phyloP scores from a whole-genome alignment of 169 alveolate species.

The Neospora caninum region DNA sequence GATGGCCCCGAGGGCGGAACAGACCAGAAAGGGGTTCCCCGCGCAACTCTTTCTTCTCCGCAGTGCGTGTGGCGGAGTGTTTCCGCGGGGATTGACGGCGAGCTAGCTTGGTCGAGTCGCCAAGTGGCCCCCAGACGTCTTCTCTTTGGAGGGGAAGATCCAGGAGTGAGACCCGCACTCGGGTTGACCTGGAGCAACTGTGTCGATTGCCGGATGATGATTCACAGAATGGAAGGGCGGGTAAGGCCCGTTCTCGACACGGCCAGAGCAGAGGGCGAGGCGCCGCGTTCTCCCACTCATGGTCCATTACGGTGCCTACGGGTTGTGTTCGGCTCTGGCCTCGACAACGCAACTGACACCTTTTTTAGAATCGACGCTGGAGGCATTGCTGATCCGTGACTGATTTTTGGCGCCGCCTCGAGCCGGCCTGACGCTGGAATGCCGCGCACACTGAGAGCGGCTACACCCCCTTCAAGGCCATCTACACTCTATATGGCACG shows the following conservation, averaged over 20 bases:
- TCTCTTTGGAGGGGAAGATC: neutral
- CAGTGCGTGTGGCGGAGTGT: neutral
- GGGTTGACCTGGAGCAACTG: constrained; percentile 38
- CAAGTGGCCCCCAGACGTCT: neutral
- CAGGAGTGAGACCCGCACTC: constrained; percentile 8
- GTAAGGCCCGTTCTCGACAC: neutral
- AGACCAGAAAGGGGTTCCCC: neutral
- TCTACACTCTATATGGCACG: too few relatives aligned
- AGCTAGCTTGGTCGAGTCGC: neutral
- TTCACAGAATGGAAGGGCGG: neutral
- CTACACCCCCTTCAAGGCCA: too few relatives aligned
- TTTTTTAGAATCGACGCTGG: neutral
- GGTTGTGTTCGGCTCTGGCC: neutral
- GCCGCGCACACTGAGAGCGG: too few relatives aligned
- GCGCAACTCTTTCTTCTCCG: neutral
- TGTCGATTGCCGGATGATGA: constrained; percentile 3
- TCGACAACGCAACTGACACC: neutral
- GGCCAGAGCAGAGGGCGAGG: neutral
- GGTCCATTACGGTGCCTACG: neutral
- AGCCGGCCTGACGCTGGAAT: too few relatives aligned
- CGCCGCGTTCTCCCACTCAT: neutral
- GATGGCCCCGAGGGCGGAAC: neutral
- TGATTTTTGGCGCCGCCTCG: too few relatives aligned
- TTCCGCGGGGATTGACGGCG: neutral
- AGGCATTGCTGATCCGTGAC: constrained; percentile 11